Conservation (phyloP, 2,329 filamentous ascomycete genomes). For the Raffaelea arxii region DNA sequence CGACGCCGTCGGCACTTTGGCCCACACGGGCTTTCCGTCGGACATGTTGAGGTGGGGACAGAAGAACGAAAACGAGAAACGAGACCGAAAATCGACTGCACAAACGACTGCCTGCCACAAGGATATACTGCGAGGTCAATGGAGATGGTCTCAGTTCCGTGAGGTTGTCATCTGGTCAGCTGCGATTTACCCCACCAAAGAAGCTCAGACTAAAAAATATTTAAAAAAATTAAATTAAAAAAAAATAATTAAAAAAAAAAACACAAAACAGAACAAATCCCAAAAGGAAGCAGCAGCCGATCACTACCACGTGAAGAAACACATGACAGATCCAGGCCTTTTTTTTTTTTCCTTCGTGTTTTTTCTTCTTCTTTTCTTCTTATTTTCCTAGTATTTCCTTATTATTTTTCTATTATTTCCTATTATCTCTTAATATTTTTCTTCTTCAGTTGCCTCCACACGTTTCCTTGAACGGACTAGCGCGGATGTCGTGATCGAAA, state of each 20-base stretch:
- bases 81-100: no score
- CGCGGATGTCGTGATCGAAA: slow-evolving; percentile 27
- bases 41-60: no score
- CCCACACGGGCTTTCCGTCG: neutral
- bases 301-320: neutral
- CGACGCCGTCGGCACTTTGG: slow-evolving; percentile 2
- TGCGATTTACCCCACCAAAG: neutral
- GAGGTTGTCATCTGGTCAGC: neutral
- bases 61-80: no score
- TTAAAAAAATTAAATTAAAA: neutral
- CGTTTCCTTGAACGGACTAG: slow-evolving; percentile 16
- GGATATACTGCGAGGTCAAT: no score
- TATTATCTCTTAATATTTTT: neutral
- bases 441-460: no score
- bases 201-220: neutral
- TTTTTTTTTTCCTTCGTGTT: neutral
- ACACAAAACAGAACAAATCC: neutral
- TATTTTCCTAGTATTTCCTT: neutral
- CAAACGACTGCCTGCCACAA: no score
- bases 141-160: no score
- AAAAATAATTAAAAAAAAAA: neutral
- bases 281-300: neutral
- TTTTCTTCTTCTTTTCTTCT: neutral
- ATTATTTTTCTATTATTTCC: neutral
- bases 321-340: neutral